Evolutionary conservation across 352 stramenopile species (phyloP).

Genomic region (Blastocystis sp.): DNA sequence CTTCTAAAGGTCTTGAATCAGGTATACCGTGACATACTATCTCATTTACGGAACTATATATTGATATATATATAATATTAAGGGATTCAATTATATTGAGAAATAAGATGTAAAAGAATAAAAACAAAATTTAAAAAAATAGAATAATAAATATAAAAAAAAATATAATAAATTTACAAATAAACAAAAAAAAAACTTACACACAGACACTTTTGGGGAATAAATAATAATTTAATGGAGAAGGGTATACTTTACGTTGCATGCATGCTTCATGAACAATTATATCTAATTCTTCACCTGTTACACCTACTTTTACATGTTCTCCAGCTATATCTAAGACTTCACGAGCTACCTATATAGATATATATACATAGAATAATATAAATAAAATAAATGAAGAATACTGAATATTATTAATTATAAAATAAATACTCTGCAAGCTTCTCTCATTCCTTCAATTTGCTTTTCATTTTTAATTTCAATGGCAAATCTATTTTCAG

Average conservation of each 20-base stretch:
- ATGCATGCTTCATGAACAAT: conserved; percentile 74
- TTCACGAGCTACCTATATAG: conserved; percentile 66
- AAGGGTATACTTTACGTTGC: conserved; percentile 75
- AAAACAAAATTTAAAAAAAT: conserved; percentile 14
- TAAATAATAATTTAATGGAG: conserved; percentile 84
- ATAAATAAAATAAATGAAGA: too few species aligned
- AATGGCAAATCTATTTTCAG: conserved; percentile 51
- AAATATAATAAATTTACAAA: conserved; percentile 41
- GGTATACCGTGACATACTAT: conserved; percentile 90
- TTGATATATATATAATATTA: too few species aligned
- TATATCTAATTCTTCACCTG: conserved; percentile 83
- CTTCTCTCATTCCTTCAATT: conserved; percentile 72
- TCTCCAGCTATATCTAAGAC: conserved; percentile 77
- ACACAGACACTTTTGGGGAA: conserved; percentile 75
- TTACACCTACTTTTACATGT: conserved; percentile 64
- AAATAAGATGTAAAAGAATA: conserved; percentile 11
- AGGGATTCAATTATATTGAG: neutral
- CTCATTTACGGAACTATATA: conserved; percentile 65
- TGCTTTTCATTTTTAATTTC: conserved; percentile 72
- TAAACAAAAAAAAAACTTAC: conserved; percentile 54
- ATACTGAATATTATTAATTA: conserved; percentile 51
- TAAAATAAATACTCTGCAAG: conserved; percentile 57
- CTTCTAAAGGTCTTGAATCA: conserved; percentile 71
- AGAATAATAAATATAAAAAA: too few species aligned
- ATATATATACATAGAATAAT: too few species aligned